phyloP scores from a whole-genome alignment of 192 early-diverging fungal species.

The Dispira simplex region DNA sequence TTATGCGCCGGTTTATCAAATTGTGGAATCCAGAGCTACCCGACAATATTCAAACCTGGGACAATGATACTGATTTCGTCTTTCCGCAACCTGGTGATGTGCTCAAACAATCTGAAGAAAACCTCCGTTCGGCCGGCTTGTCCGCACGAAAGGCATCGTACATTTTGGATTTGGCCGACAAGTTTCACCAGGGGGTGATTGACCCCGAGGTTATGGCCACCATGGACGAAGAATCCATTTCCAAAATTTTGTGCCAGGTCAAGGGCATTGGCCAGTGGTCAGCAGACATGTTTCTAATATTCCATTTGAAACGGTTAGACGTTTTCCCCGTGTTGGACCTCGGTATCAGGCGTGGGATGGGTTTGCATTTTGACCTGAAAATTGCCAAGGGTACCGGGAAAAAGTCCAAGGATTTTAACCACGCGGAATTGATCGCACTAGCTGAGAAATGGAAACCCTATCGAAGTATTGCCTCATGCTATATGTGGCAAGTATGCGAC shows the following conservation, averaged over 20 bases:
- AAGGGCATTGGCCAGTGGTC: conserved; percentile 58
- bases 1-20: conserved; percentile 33
- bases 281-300: conserved; percentile 62
- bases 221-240: conserved; percentile 40
- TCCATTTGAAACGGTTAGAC: conserved; percentile 49
- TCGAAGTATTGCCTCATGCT: conserved; percentile 41
- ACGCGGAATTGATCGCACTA: conserved; percentile 32
- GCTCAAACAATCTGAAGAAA: conserved; percentile 6
- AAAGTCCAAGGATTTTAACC: conserved; percentile 13
- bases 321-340: conserved; percentile 50
- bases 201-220: conserved; percentile 21
- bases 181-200: conserved; percentile 37
- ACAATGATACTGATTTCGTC: conserved; percentile 28
- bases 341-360: conserved; percentile 47
- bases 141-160: conserved; percentile 41
- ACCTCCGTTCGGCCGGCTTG: conserved; percentile 19
- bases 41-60: background rate
- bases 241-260: conserved; percentile 31
- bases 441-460: conserved; percentile 47
- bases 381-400: conserved; percentile 26
- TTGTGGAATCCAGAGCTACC: conserved; percentile 16
- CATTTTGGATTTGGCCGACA: conserved; percentile 37
- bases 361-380: conserved; percentile 38
- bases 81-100: conserved; percentile 1
- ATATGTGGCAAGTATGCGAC: conserved; percentile 40